Evolutionary conservation across 2,329 filamentous ascomycete species (phyloP).

Genomic region (Didymella keratinophila): DNA sequence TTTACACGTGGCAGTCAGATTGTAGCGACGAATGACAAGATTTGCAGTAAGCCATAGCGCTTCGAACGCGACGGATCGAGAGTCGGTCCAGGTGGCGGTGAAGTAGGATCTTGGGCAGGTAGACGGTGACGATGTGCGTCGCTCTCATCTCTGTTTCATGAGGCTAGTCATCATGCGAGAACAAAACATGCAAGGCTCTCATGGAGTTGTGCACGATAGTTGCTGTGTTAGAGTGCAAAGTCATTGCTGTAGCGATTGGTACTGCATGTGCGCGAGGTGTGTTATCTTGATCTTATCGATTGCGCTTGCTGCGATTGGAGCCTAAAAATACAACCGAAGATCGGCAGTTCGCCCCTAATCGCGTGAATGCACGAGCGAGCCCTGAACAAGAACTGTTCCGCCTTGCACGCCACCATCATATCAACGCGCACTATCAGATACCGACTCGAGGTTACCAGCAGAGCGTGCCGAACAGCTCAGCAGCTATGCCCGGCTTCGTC

Average conservation of each 20-base stretch:
- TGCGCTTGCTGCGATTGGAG: constrained; percentile 17
- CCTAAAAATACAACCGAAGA: constrained; percentile 17
- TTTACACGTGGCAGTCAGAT: constrained; percentile 29
- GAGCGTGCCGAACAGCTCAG: neutral
- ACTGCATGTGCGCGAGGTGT: too few relatives aligned
- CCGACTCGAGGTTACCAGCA: neutral
- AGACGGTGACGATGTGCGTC: constrained; percentile 3
- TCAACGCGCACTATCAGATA: neutral
- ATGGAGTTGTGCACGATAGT: neutral
- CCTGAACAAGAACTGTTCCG: constrained; percentile 11
- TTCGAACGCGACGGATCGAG: constrained; percentile 6
- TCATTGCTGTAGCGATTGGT: neutral
- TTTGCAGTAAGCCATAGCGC: constrained; percentile 8
- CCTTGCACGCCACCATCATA: neutral
- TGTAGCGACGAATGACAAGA: constrained; percentile 10
- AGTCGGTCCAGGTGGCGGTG: constrained; percentile 5
- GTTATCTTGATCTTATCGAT: constrained; percentile 25
- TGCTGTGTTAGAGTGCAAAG: too few relatives aligned
- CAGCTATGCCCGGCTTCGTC: neutral
- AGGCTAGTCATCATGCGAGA: neutral
- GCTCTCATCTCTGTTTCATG: constrained; percentile 1
- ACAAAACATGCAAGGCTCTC: neutral
- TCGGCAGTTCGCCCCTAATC: constrained; percentile 30
- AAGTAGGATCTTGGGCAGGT: constrained; percentile 5
- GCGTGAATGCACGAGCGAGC: constrained; percentile 10